Base-by-base conservation (phyloP, 805 yeast species). In the Suhomyces sp. region DNA sequence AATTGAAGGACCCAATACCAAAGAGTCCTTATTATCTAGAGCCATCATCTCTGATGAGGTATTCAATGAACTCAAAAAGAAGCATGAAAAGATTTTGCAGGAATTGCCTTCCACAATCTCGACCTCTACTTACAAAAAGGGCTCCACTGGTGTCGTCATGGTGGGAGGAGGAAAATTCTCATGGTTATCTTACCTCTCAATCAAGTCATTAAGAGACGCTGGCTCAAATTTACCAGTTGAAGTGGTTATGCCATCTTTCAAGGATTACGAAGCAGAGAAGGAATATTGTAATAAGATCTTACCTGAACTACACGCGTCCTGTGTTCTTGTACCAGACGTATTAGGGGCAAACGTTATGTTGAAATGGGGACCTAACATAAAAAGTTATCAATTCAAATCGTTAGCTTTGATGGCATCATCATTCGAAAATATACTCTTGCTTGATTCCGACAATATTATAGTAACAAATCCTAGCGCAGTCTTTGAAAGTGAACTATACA, bases 301-400 rank as follows among this genome's bases (percentile, higher is more conserved):
- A 58, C 91, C 93, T 0, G 59, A 64, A 19, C 67, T 85, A 51
- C 79, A 83, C 53, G 93, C 86, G 3, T 77, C 76, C 56, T 89
- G 97, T 75, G 80, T 87, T 13, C 78, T 84, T 13, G 51, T 60
- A 3, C 64, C 61, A n/a, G 59, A 57, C 4, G 57, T 50, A 6
- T 74, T 86, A 53, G 92, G 93, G 4, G 64, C 73, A 17, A 73
- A 73, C 6, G 77, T 82, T 8, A 67, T 82, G 59, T 48, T 59
- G 24, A 60, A 62, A 39, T 62, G 71, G 68, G 45, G 59, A 1
- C 60, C 68, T 24, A 73, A 75, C 43, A 78, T 88, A 46, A 72
- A 76, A 48, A 86, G 85, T 13, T 89, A 84, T 64, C 94, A 88
- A 57, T 80, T 78, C 61, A 88, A 88, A 65, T 77, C 85, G 0